phyloP scores from a whole-genome alignment of 306 rosid species.

The Astragalus glycyphyllos region DNA sequence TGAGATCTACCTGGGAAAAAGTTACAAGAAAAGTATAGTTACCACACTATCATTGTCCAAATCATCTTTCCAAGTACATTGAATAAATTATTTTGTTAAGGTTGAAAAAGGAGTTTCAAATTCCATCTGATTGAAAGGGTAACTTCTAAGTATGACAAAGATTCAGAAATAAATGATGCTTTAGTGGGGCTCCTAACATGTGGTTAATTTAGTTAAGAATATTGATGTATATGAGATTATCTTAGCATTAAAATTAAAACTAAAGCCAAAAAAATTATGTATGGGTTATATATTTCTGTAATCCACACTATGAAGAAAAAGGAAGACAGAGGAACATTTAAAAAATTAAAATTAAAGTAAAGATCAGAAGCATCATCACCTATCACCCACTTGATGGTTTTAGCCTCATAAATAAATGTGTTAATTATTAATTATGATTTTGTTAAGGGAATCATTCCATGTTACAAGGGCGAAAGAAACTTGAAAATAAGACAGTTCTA shows the following conservation, averaged over 20 bases:
- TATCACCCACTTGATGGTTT: conserved; percentile 50
- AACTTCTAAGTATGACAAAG: conserved; percentile 93
- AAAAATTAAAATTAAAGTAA: not conserved
- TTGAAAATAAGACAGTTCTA: conserved; percentile 65
- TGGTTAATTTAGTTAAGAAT: conserved; percentile 43
- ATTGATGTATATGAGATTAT: conserved; percentile 50
- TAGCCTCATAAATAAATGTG: conserved; percentile 39
- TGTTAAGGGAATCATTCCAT: conserved; percentile 82
- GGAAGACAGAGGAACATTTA: not conserved
- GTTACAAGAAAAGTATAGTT: not conserved
- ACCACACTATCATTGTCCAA: conserved; percentile 16
- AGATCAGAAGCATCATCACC: conserved; percentile 52
- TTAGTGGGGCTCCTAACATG: conserved; percentile 46
- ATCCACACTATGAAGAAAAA: conserved; percentile 14
- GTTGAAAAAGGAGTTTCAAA: conserved; percentile 47
- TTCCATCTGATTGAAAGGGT: conserved; percentile 61
- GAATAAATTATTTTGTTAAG: conserved; percentile 28
- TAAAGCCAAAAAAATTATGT: conserved; percentile 36
- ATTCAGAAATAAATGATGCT: conserved; percentile 61
- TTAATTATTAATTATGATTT: conserved; percentile 56
- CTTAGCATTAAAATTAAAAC: conserved; percentile 52
- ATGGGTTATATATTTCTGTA: conserved; percentile 24
- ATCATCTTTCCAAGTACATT: conserved; percentile 29
- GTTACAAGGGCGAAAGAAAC: conserved; percentile 61
- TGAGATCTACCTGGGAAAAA: conserved; percentile 15